Conservation (phyloP, 805 yeast genomes). For the Kuraishia piskuri region DNA sequence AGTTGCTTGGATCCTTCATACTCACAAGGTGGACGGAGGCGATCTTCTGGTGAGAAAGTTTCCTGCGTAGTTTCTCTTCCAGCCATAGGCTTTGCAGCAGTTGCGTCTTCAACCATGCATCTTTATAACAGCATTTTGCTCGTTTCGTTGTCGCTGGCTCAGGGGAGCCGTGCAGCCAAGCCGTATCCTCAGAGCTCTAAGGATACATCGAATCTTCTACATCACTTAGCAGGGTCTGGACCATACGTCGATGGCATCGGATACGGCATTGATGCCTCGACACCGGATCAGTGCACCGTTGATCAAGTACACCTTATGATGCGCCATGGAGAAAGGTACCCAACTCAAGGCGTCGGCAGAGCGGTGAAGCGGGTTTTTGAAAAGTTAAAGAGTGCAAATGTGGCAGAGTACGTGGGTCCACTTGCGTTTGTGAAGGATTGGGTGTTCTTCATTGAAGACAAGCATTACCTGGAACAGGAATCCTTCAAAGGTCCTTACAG, state of each 20-base stretch:
- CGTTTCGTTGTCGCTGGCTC: neutral
- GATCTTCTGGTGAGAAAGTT: too few species aligned
- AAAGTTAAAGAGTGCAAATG: constrained; percentile 27
- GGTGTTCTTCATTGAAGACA: constrained; percentile 35
- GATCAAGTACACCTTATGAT: constrained; percentile 65
- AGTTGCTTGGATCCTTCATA: too few species aligned
- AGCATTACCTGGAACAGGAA: constrained; percentile 12
- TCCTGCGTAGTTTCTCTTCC: too few species aligned
- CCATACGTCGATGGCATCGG: constrained; percentile 47
- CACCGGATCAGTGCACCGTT: constrained; percentile 42
- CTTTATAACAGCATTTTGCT: neutral
- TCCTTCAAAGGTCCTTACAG: constrained; percentile 32
- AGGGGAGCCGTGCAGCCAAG: neutral
- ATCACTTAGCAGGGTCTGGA: constrained; percentile 46
- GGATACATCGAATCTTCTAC: constrained; percentile 39
- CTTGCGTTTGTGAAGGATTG: constrained; percentile 45
- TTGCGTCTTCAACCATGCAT: neutral
- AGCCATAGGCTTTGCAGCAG: too few species aligned
- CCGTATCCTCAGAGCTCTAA: constrained; percentile 17
- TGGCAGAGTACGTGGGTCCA: constrained; percentile 35
- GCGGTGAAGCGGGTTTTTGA: constrained; percentile 17
- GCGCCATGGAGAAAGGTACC: constrained; percentile 78
- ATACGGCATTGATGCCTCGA: constrained; percentile 39
- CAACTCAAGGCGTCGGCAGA: constrained; percentile 32
- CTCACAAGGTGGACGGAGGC: too few species aligned